Base-by-base conservation (phyloP, 2,329 filamentous ascomycete genomes). In the Colletotrichum sp. region DNA sequence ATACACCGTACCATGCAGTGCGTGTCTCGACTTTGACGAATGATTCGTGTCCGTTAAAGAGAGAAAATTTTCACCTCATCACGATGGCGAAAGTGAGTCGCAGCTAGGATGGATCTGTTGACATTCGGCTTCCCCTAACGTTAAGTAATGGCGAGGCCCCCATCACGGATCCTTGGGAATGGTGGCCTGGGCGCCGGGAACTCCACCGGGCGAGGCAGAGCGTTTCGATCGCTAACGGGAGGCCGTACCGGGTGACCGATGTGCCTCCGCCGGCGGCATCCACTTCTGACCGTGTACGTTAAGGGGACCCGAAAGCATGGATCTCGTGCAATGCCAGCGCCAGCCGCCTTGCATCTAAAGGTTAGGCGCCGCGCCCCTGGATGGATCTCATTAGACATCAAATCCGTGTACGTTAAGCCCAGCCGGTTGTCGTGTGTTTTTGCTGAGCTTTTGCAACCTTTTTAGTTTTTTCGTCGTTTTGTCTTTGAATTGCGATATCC, bases 331-430 rank as follows among this genome's bases (percentile, higher is more conserved):
- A 52, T 75, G 72, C 63, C 75, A 77, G 67, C 63, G 49, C 57
- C 39, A 70, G 68, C 71, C 75, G 73, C 69, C 75, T 74, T 57
- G 64, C 75, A 77, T 66, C 68, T 76, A 77, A 72, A 52, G 77
- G 75, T 72, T 77, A 76, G 68, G 77, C 77, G 75, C 64, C 63
- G 71, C 72, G 71, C 70, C 70, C 57, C 52, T 71, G 52, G 71
- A 78, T 78, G 77, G 77, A 78, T 78, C 75, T 66, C 62, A 78
- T 78, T 78, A 78, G 75, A 77, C 75, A 78, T 70, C 59, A 30
- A 64, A 71, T 67, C 72, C 77, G 76, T 78, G 76, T 77, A 77
- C 66, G 77, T 77, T 68, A 77, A 71, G 71, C 75, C 57, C 71
- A 77, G 68, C 77, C 75, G 77, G 75, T 62, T 68, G 70, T 73